Conservation (phyloP, 1,139 yeast species). For the Taphrina flavorubra region DNA sequence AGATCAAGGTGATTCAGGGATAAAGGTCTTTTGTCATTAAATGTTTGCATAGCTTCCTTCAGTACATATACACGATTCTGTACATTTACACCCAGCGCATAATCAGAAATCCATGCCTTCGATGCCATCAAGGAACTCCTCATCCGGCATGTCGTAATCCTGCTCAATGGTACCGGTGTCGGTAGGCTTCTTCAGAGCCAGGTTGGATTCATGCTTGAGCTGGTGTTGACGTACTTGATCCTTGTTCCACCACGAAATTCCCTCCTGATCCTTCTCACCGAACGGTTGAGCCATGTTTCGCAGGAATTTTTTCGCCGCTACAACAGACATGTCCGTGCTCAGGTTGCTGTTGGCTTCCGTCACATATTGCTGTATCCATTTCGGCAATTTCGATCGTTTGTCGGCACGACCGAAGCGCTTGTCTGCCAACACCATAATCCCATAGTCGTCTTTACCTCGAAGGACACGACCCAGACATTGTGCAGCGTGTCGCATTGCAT, state of each 20-base stretch:
- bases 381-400: slow-evolving; percentile 86
- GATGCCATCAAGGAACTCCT: slow-evolving; percentile 20
- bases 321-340: slow-evolving; percentile 97
- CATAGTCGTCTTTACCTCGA: slow-evolving; percentile 97
- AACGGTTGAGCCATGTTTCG: slow-evolving; percentile 94
- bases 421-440: slow-evolving; percentile 97
- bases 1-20: slow-evolving; percentile 17
- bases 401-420: slow-evolving; percentile 72
- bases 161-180: background rate
- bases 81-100: no score
- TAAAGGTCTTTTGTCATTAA: background rate
- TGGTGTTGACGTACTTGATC: slow-evolving; percentile 33
- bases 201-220: slow-evolving; percentile 20
- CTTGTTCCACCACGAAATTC: slow-evolving; percentile 84
- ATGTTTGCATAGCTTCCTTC: background rate
- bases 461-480: slow-evolving; percentile 96
- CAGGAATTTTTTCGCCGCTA: slow-evolving; percentile 88
- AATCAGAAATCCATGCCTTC: slow-evolving; percentile 21
- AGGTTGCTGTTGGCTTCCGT: slow-evolving; percentile 88
- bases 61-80: background rate
- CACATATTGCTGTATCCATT: slow-evolving; percentile 94
- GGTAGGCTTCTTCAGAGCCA: slow-evolving; percentile 6
- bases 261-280: slow-evolving; percentile 88
- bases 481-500: slow-evolving; percentile 99
- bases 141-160: slow-evolving; percentile 27